Conservation (phyloP, 345 rosid species). For the Conringia planisiliqua region DNA sequence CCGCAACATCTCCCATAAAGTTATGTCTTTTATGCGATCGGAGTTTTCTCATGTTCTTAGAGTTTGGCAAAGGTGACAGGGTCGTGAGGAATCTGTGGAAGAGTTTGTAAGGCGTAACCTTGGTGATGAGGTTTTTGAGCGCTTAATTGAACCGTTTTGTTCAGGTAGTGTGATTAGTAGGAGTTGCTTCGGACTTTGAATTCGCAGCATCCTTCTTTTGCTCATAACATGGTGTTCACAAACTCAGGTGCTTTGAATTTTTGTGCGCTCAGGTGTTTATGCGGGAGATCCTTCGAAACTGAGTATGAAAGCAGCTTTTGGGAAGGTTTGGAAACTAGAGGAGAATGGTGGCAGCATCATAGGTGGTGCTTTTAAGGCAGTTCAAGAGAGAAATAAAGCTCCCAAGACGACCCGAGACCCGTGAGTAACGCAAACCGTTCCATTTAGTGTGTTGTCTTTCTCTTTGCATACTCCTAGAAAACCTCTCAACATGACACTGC, state of each 20-base stretch:
- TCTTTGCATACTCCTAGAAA: not conserved
- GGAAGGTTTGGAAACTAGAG: constrained; percentile 85
- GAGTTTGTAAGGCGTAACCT: constrained; percentile 94
- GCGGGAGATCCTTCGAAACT: constrained; percentile 83
- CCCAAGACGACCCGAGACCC: constrained; percentile 66
- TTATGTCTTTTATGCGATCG: not conserved
- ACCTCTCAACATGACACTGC: not conserved
- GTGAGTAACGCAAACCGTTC: constrained; percentile 40
- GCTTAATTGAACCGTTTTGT: constrained; percentile 86
- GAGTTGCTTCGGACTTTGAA: not conserved
- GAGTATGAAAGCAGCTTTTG: constrained; percentile 90
- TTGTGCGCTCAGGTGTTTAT: constrained; percentile 58
- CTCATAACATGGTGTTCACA: not conserved
- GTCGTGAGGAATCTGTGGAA: constrained; percentile 89
- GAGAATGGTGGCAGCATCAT: constrained; percentile 73
- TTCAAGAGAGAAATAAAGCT: constrained; percentile 63
- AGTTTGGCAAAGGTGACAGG: constrained; percentile 83
- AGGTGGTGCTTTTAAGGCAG: constrained; percentile 67
- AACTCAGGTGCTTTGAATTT: not conserved
- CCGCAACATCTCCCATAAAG: not conserved
- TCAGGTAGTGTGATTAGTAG: constrained; percentile 45
- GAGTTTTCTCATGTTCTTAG: constrained; percentile 41
- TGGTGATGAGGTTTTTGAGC: constrained; percentile 82
- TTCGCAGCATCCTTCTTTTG: not conserved
- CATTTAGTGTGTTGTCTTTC: not conserved